A percentile compares a stretch with the other conserved stretches of the same genome.
phyloP scores from a whole-genome alignment of 805 yeast genomes.

The Candida yuanshanica region DNA sequence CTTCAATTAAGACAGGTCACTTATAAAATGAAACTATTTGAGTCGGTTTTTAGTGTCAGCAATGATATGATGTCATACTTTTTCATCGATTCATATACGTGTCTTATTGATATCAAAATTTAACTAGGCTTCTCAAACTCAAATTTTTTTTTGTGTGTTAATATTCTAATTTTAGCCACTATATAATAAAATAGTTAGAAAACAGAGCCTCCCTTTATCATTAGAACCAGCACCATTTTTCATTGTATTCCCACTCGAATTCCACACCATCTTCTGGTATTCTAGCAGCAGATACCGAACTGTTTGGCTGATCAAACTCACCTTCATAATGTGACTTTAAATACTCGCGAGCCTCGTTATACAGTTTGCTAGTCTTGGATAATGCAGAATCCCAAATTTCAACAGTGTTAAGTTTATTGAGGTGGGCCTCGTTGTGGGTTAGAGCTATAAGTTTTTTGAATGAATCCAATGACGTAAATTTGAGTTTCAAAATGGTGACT shows the following conservation, averaged over 20 bases:
- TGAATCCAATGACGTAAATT: slow-evolving; percentile 14
- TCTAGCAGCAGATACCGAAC: slow-evolving; percentile 37
- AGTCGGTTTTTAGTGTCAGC: no score
- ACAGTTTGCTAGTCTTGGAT: slow-evolving; percentile 7
- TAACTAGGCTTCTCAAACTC: no score
- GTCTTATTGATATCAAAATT: no score
- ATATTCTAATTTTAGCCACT: no score
- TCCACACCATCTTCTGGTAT: slow-evolving; percentile 20
- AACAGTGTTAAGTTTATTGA: slow-evolving; percentile 22
- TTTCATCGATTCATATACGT: no score
- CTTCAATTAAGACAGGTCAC: no score
- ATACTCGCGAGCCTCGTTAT: slow-evolving; percentile 4
- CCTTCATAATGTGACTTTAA: slow-evolving; percentile 7
- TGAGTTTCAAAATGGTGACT: slow-evolving; percentile 21
- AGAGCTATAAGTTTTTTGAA: slow-evolving; percentile 25
- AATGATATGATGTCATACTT: no score
- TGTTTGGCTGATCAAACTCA: slow-evolving; percentile 26
- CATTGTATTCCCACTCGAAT: slow-evolving; percentile 36
- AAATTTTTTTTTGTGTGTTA: no score
- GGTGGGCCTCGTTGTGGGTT: slow-evolving; percentile 31
- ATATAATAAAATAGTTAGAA: no score
- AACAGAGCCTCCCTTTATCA: no score
- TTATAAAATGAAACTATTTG: no score
- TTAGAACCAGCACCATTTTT: slow-evolving; percentile 46
- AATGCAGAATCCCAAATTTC: slow-evolving; percentile 35